phyloP scores from a whole-genome alignment of 2,329 filamentous ascomycete species.

The Thermothelomyces thermophilus region DNA sequence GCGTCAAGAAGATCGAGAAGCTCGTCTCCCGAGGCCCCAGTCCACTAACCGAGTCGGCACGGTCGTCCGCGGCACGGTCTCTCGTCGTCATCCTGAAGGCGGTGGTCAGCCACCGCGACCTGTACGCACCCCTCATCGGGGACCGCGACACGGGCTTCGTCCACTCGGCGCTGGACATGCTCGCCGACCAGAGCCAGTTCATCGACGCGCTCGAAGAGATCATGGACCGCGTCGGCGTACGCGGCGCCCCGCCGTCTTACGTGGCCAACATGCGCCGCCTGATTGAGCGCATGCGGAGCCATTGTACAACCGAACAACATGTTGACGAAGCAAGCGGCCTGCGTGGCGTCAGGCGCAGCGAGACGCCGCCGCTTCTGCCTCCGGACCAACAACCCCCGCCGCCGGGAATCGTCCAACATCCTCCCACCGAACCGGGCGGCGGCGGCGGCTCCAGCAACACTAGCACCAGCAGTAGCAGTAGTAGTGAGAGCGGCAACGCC shows the following conservation, averaged over 20 bases:
- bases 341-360: slow-evolving; percentile 10
- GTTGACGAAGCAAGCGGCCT: neutral
- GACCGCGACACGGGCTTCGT: slow-evolving; percentile 39
- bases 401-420: neutral
- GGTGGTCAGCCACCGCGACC: slow-evolving; percentile 40
- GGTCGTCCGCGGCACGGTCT: slow-evolving; percentile 40
- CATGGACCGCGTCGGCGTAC: slow-evolving; percentile 25
- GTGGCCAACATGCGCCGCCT: slow-evolving; percentile 28
- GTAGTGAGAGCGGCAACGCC: no score
- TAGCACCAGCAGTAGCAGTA: no score
- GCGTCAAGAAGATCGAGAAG: slow-evolving; percentile 38
- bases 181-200: slow-evolving; percentile 41
- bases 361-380: slow-evolving; percentile 17
- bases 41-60: slow-evolving; percentile 34
- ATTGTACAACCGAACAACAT: slow-evolving; percentile 5
- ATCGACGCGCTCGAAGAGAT: slow-evolving; percentile 34
- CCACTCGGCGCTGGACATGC: slow-evolving; percentile 36
- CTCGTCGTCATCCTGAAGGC: slow-evolving; percentile 43
- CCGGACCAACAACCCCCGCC: neutral
- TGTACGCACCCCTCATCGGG: slow-evolving; percentile 44
- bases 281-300: slow-evolving; percentile 26
- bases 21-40: slow-evolving; percentile 33
- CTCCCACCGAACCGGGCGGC: neutral
- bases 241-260: slow-evolving; percentile 27
- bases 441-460: neutral